Percentiles rank a stretch among this genome's conserved stretches.
Conservation (phyloP, 2,329 filamentous ascomycete genomes). For the Verticillium dahliae region DNA sequence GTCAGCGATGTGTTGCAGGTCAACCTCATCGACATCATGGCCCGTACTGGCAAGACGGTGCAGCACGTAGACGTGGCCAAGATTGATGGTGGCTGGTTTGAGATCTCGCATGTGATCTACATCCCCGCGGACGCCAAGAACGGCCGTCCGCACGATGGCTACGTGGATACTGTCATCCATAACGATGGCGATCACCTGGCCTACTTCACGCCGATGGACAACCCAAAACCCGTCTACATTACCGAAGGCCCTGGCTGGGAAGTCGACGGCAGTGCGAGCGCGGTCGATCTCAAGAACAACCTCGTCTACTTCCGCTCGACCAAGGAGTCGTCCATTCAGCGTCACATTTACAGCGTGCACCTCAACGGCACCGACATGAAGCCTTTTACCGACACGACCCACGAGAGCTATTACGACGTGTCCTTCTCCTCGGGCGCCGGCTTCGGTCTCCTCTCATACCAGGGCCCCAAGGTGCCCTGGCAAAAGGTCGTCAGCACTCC, state of each 20-base stretch:
- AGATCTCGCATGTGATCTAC: conserved; percentile 82
- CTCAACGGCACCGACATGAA: conserved; percentile 70
- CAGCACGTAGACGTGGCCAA: conserved; percentile 71
- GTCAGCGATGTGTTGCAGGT: conserved; percentile 89
- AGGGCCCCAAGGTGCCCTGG: conserved; percentile 80
- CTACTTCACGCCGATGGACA: conserved; percentile 87
- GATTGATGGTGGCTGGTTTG: conserved; percentile 96
- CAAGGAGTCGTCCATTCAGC: conserved; percentile 79
- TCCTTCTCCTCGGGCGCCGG: conserved; percentile 80
- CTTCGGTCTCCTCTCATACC: conserved; percentile 78
- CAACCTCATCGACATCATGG: conserved; percentile 72
- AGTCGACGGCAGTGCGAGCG: conserved; percentile 77
- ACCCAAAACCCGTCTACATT: conserved; percentile 72
- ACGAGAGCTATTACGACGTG: conserved; percentile 71
- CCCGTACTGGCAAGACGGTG: conserved; percentile 69
- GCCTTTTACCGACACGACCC: conserved; percentile 65
- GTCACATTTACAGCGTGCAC: conserved; percentile 85
- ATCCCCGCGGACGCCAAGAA: conserved; percentile 77
- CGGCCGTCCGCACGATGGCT: conserved; percentile 76
- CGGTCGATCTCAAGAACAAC: conserved; percentile 77
- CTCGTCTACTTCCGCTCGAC: conserved; percentile 87
- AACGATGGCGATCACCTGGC: conserved; percentile 85
- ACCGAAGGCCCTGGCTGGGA: conserved; percentile 83
- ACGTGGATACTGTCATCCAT: conserved; percentile 84
- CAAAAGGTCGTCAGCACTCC: conserved; percentile 86